Conservation (phyloP, 2,329 filamentous ascomycete genomes). For the Fusarium sarcochroum region DNA sequence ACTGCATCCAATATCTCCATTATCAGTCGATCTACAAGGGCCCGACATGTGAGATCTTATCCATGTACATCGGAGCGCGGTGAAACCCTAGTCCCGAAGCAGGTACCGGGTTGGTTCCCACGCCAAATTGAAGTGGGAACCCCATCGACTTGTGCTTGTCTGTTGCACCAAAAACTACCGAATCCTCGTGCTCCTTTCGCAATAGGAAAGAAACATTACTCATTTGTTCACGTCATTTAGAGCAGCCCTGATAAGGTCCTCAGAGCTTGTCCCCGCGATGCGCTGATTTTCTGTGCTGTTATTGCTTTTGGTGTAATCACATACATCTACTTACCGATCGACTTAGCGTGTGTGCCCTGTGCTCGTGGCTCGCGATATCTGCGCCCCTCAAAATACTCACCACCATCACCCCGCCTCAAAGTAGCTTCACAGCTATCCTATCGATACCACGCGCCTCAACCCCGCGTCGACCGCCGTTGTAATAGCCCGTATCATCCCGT, state of each 20-base stretch:
- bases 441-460: conserved; percentile 41
- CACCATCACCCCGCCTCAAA: conserved; percentile 47
- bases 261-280: conserved; percentile 6
- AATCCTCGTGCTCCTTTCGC: conserved; percentile 18
- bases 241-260: conserved; percentile 6
- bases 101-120: conserved; percentile 19
- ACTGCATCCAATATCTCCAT: conserved; percentile 12
- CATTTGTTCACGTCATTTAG: conserved; percentile 4
- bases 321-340: conserved; percentile 12
- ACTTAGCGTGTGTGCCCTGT: conserved; percentile 32
- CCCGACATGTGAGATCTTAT: conserved; percentile 2
- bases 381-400: conserved; percentile 43
- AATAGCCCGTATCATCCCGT: conserved; percentile 1
- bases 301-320: conserved; percentile 25
- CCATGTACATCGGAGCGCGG: conserved; percentile 38
- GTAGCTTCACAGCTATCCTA: conserved; percentile 43
- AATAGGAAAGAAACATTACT: background rate
- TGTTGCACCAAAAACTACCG: conserved; percentile 39
- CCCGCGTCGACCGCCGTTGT: conserved; percentile 18
- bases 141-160: conserved; percentile 14
- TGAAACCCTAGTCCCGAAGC: conserved; percentile 44
- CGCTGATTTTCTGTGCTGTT: conserved; percentile 13
- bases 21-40: conserved; percentile 5
- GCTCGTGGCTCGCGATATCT: conserved; percentile 40
- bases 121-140: conserved; percentile 8